Conservation (phyloP, 768 basidiomycete genomes). For the Xerocomellus amylosporus region DNA sequence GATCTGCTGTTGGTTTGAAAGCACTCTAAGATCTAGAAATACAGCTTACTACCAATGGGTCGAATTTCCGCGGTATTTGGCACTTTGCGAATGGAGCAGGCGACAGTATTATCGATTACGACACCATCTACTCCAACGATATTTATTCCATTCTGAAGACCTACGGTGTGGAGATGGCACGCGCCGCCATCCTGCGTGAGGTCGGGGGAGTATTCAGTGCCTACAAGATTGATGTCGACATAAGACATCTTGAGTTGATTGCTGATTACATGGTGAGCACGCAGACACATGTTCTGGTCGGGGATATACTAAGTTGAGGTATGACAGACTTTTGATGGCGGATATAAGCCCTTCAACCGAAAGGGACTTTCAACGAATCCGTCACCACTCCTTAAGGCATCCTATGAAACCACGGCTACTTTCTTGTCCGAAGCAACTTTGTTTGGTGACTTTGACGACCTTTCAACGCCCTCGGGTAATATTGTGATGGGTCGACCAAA, state of each 20-base stretch:
- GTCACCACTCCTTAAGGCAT: conserved; percentile 96
- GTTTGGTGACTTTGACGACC: conserved; percentile 92
- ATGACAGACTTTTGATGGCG: conserved; percentile 90
- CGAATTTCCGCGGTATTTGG: conserved; percentile 91
- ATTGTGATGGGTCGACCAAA: conserved; percentile 89
- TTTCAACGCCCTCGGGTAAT: conserved; percentile 85
- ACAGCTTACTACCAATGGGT: conserved; percentile 87
- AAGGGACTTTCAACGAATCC: conserved; percentile 90
- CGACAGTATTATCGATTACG: conserved; percentile 66
- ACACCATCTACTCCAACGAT: conserved; percentile 90
- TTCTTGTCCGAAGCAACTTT: conserved; percentile 95
- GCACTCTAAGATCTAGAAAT: background rate
- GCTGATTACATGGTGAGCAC: conserved; percentile 95
- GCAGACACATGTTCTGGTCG: background rate
- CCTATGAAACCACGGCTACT: conserved; percentile 92
- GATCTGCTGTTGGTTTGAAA: background rate
- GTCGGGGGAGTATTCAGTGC: conserved; percentile 89
- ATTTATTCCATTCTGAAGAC: conserved; percentile 87
- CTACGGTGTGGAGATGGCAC: conserved; percentile 97
- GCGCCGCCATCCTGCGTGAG: conserved; percentile 86
- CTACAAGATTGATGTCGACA: conserved; percentile 94
- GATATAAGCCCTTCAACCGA: conserved; percentile 97
- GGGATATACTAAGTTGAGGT: background rate
- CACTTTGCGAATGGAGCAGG: conserved; percentile 53
- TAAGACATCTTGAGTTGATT: conserved; percentile 91